Base-by-base conservation (phyloP, 2,329 filamentous ascomycete species). In the Aspergillus hiratsukae region DNA sequence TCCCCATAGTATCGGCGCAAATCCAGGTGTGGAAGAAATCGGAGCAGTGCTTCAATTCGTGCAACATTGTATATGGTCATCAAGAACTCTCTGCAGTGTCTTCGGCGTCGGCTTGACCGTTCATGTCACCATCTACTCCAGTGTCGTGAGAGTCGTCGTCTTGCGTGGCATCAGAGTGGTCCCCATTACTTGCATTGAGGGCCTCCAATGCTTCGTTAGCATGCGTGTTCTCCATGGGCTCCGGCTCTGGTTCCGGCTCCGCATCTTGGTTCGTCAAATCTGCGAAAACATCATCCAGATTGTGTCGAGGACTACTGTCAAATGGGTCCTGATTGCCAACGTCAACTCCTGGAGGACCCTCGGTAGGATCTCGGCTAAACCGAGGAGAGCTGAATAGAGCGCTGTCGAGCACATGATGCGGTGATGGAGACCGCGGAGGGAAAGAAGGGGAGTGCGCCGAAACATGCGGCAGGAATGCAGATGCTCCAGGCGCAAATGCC, bases 151-250 rank as follows among this genome's bases (percentile, higher is more conserved):
- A 55, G 14, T 62, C 61, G 10, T 65, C 67, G 4, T 69, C 67
- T 29, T 65, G 58, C 25, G 66, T 56, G n/a, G 71, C 68, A 6
- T 64, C 64, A 25, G 69, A 66, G 43, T 65, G 65, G 46, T 71
- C 72, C 27, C 69, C 69, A 45, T 73, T 72, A 58, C 72, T 72
- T 27, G 71, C 75, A 56, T 75, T 70, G 14, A 77, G 69, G 23
- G 67, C 73, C 56, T 79, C 77, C 21, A 79, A 64, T 3, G 76
- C 77, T 61, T 79, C 77, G 43, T 75, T 77, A 7, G 76, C 76
- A 61, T 79, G 76, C n/a, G 73, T 75, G 28, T 76, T 76, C 52
- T 78, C 75, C 69, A 75, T 71, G 11, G 61, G 68, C 63, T 67
- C 69, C 49, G 65, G 61, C 19, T 65, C 63, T 7, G 49, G 63